Percentiles rank a stretch among this genome's conserved stretches.
Evolutionary conservation across 371 early-diverging fungal species (phyloP).

Genomic region (Chytridiales sp.): DNA sequence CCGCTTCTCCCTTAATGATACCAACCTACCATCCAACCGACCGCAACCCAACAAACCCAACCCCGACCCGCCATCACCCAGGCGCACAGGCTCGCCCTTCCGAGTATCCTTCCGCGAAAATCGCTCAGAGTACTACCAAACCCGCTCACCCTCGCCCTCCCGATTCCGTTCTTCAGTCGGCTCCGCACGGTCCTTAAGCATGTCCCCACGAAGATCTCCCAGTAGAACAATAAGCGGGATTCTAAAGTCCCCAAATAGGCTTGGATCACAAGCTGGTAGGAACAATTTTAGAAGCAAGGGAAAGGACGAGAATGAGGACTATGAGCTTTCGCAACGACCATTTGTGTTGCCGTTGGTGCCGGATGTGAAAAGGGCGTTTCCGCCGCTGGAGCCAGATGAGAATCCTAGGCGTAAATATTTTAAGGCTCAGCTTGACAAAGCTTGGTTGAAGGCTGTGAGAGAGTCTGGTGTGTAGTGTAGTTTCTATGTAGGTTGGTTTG

Average conservation of each 20-base stretch:
- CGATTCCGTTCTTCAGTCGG: not conserved
- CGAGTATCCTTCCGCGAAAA: too few relatives aligned
- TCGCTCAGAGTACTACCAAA: too few relatives aligned
- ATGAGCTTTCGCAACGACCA: not conserved
- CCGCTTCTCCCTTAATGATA: too few relatives aligned
- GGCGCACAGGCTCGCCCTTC: too few relatives aligned
- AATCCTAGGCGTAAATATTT: constrained; percentile 24
- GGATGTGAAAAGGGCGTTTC: constrained; percentile 24
- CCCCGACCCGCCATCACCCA: too few relatives aligned
- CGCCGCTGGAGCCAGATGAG: constrained; percentile 19
- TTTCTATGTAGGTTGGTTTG: too few relatives aligned
- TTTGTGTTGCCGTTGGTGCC: constrained; percentile 14
- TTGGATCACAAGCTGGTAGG: not conserved
- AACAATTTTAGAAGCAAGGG: not conserved
- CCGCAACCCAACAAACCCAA: too few relatives aligned
- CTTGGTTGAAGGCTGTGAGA: constrained; percentile 10
- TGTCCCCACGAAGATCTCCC: not conserved
- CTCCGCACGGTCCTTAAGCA: not conserved
- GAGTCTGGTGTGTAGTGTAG: too few relatives aligned
- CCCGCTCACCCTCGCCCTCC: too few relatives aligned
- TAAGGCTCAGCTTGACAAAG: constrained; percentile 11
- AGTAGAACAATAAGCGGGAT: too few relatives aligned
- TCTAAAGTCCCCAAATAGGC: not conserved
- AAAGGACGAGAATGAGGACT: not conserved
- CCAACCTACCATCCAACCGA: too few relatives aligned